Evolutionary conservation across 768 basidiomycete genomes (phyloP).

Genomic region (Ramaria rubella): DNA sequence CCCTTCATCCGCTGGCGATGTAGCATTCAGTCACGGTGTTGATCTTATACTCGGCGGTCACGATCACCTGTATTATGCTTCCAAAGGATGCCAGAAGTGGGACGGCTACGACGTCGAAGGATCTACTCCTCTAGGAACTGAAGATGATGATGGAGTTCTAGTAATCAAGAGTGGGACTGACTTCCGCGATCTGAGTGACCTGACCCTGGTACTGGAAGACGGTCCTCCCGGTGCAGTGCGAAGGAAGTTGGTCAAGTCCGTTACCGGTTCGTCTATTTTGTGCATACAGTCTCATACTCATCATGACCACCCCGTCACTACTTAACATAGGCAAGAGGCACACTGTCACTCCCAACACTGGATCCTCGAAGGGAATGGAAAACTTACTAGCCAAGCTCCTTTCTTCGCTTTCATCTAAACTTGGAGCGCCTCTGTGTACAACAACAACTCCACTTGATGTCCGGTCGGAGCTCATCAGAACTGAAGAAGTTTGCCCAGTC

Average conservation of each 20-base stretch:
- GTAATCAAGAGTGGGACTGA: conserved; percentile 85
- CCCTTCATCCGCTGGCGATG: conserved; percentile 19
- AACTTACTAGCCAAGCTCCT: conserved; percentile 57
- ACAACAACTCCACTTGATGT: conserved; percentile 63
- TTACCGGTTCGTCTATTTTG: conserved; percentile 43
- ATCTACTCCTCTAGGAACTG: conserved; percentile 52
- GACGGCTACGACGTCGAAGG: conserved; percentile 50
- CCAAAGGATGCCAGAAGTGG: conserved; percentile 61
- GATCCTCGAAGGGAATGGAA: conserved; percentile 47
- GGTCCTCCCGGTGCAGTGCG: conserved; percentile 59
- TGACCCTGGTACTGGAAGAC: conserved; percentile 54
- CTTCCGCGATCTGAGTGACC: conserved; percentile 79
- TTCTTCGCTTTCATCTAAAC: conserved; percentile 57
- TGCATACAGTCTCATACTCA: not conserved
- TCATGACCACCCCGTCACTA: not conserved
- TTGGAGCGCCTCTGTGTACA: conserved; percentile 73
- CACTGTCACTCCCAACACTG: conserved; percentile 49
- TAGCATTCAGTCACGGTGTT: conserved; percentile 60
- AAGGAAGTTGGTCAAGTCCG: conserved; percentile 51
- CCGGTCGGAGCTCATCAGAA: conserved; percentile 67
- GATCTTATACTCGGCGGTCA: conserved; percentile 86
- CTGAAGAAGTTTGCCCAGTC: conserved; percentile 48
- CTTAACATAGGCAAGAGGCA: conserved; percentile 56
- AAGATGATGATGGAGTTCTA: conserved; percentile 63
- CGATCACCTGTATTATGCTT: conserved; percentile 76